phyloP scores from a whole-genome alignment of 2,329 filamentous ascomycete species.

The Trichoderma cornu-damae region DNA sequence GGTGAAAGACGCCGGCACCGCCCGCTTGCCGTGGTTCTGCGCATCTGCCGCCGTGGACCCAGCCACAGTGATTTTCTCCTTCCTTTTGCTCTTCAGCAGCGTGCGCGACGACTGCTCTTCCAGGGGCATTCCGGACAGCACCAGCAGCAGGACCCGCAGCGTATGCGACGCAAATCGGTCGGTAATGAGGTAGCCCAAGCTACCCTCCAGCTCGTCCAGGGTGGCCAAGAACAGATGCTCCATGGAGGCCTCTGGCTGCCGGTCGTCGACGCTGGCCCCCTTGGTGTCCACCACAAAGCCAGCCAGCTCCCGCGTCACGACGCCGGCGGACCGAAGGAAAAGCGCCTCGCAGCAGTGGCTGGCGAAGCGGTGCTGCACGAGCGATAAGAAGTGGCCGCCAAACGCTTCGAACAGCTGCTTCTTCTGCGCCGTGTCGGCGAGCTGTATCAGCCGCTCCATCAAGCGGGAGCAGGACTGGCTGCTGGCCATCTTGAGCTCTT shows the following conservation, averaged over 20 bases:
- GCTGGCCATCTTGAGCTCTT: constrained; percentile 92
- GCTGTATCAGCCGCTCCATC: constrained; percentile 82
- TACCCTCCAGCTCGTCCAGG: constrained; percentile 80
- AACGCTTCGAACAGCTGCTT: constrained; percentile 85
- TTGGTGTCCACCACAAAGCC: constrained; percentile 39
- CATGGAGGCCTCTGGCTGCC: constrained; percentile 58
- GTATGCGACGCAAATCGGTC: constrained; percentile 88
- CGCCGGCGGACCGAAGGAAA: constrained; percentile 74
- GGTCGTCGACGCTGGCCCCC: constrained; percentile 37
- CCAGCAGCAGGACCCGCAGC: constrained; percentile 75
- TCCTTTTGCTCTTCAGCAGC: constrained; percentile 85
- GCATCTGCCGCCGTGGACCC: constrained; percentile 50
- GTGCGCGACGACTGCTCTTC: constrained; percentile 64
- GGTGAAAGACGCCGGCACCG: constrained; percentile 74
- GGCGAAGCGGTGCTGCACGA: constrained; percentile 93
- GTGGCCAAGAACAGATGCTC: constrained; percentile 80
- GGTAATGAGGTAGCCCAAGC: constrained; percentile 76
- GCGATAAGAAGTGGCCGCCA: constrained; percentile 75
- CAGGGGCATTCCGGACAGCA: constrained; percentile 77
- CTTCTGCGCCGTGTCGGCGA: constrained; percentile 74
- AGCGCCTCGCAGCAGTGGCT: constrained; percentile 96
- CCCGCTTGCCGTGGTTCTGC: constrained; percentile 39
- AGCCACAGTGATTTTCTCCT: constrained; percentile 70
- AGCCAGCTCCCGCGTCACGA: constrained; percentile 68
- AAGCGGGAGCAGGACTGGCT: constrained; percentile 92